These are phyloP conservation scores for Fusarium coffeatum DNA, from an alignment of 2,329 filamentous ascomycete species.

Conservation along the genomic window DNA sequence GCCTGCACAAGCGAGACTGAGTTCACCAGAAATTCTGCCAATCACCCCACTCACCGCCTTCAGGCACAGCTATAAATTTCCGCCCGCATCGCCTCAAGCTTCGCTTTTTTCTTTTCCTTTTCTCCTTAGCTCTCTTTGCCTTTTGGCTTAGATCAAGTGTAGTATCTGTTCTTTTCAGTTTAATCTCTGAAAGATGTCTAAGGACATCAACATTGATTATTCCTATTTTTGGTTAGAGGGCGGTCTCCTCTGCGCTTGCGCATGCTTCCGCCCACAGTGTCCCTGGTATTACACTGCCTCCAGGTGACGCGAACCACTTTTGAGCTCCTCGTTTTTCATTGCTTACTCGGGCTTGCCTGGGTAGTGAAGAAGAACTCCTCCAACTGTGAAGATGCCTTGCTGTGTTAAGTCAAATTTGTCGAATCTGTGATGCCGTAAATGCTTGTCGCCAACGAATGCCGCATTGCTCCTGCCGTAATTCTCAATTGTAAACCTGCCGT, in stretches of 20 bases:
- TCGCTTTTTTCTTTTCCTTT: constrained; percentile 46
- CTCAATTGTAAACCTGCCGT: not conserved
- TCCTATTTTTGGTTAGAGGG: constrained; percentile 67
- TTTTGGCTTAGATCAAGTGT: constrained; percentile 91
- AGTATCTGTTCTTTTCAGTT: constrained; percentile 98
- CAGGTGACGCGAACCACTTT: constrained; percentile 53
- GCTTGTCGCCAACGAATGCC: rapidly evolving
- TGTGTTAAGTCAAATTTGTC: rapidly evolving
- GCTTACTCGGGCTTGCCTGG: constrained; percentile 52
- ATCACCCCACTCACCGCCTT: constrained; percentile 44
- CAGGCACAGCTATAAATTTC: constrained; percentile 36
- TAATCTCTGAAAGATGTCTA: constrained; percentile 91
- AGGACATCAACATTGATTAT: constrained; percentile 81
- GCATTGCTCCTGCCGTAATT: too few species aligned
- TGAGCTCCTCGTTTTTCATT: constrained; percentile 54
- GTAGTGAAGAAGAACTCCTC: constrained; percentile 61
- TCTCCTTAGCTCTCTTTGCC: constrained; percentile 60
- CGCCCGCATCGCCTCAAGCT: constrained; percentile 18
- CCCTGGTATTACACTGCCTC: constrained; percentile 52
- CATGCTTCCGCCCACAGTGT: constrained; percentile 56
- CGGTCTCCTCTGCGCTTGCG: constrained; percentile 57
- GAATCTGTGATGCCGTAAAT: not conserved
- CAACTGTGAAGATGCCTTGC: not conserved
- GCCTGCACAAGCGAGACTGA: constrained; percentile 13
- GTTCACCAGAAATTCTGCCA: constrained; percentile 44